Percentiles rank a stretch among this genome's conserved stretches.
Conservation (phyloP, 495 filamentous ascomycete species). For the Trichoderma gamsii region DNA sequence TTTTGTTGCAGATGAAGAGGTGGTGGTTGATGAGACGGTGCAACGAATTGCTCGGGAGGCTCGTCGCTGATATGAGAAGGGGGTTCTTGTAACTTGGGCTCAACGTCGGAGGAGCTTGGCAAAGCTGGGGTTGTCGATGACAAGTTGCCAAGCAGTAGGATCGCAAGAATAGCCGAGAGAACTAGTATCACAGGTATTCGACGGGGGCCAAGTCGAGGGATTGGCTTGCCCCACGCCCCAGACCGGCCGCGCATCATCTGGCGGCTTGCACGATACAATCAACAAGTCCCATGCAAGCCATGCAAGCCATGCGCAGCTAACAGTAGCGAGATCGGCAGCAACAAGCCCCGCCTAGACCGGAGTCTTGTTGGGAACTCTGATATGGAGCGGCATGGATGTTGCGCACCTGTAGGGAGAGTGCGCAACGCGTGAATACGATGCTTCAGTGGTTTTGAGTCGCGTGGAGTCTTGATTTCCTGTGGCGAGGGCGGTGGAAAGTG, state of each 20-base stretch:
- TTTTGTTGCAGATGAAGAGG: constrained; percentile 69
- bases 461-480: too few relatives aligned
- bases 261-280: not conserved
- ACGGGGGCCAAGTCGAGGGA: constrained; percentile 38
- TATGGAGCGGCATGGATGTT: too few relatives aligned
- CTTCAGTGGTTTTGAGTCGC: too few relatives aligned
- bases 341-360: not conserved
- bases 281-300: too few relatives aligned
- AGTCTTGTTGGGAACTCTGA: too few relatives aligned
- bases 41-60: constrained; percentile 37
- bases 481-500: too few relatives aligned
- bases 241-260: constrained; percentile 45
- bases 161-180: constrained; percentile 35
- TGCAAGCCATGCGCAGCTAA: not conserved
- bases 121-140: constrained; percentile 36
- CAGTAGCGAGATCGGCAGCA: not conserved
- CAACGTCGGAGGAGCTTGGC: constrained; percentile 31
- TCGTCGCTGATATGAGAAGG: constrained; percentile 42
- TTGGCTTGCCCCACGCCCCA: constrained; percentile 38
- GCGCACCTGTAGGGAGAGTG: too few relatives aligned
- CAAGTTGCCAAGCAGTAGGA: constrained; percentile 45
- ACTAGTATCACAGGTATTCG: constrained; percentile 42
- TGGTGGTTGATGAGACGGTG: constrained; percentile 60
- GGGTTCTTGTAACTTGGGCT: constrained; percentile 32
- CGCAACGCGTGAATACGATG: too few relatives aligned